Percentiles rank a stretch among this genome's conserved stretches.
These are phyloP conservation scores for Hippophae gyantsensis DNA, from an alignment of 306 rosid genomes.

Conservation along the genomic window DNA sequence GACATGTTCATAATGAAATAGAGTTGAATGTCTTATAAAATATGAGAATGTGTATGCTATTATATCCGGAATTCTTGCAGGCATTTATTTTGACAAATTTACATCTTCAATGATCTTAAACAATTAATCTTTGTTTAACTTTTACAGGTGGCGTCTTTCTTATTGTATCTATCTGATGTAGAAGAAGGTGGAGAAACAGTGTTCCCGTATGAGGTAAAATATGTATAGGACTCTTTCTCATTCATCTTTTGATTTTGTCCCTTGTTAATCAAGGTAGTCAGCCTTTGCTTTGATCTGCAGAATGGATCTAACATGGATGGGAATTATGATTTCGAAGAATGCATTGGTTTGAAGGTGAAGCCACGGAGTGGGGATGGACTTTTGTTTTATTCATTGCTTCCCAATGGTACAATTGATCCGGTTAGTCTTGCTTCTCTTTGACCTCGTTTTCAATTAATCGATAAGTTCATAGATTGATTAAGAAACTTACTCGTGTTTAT, in stretches of 20 bases:
- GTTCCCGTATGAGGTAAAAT: slow-evolving; percentile 83
- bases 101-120: background rate
- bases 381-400: slow-evolving; percentile 68
- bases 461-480: background rate
- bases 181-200: slow-evolving; percentile 79
- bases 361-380: slow-evolving; percentile 88
- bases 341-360: slow-evolving; percentile 67
- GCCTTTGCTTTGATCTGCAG: slow-evolving; percentile 30
- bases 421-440: slow-evolving; percentile 37
- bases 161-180: slow-evolving; percentile 79
- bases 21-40: background rate
- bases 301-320: slow-evolving; percentile 67
- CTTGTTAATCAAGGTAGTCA: background rate
- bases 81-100: no score
- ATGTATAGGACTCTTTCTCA: slow-evolving; percentile 4
- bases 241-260: background rate
- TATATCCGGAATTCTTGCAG: background rate
- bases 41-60: background rate
- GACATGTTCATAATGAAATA: background rate
- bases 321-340: slow-evolving; percentile 34
- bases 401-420: slow-evolving; percentile 73
- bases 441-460: background rate
- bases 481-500: no score
- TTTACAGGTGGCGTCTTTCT: slow-evolving; percentile 61
- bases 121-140: background rate